Base-by-base conservation (phyloP, 768 basidiomycete genomes). In the Pulveroboletus sp. region DNA sequence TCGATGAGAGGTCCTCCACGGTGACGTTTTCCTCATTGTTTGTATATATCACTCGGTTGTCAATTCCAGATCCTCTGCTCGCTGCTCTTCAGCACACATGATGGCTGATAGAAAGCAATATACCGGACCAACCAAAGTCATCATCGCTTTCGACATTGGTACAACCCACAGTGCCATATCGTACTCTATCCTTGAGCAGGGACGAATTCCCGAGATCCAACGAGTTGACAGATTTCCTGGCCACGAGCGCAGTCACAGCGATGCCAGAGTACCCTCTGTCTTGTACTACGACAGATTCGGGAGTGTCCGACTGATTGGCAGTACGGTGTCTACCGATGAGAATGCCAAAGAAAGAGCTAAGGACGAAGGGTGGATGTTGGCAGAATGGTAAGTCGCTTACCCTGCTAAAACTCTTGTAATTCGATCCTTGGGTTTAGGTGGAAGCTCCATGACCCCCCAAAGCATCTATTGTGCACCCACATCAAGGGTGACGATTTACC, bases 261-360 rank as follows among this genome's bases (percentile, higher is more conserved):
- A 73, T 45, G 72, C 69, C 43, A 78, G 77, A 57, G 75, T 78
- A 47, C 78, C 77, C 5, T 73, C 74, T 24, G 67, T 78, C 45
- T 51, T 78, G 11, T 79, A 73, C 55, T 79, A 79, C 49, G 72
- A 76, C 49, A 54, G 64, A 28, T 52, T 58, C 8, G 76, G 76
- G 0, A 54, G 68, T 43, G 73, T 75, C 6, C 68, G 24, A 21
- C 71, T 30, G 76, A 76, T 18, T 75, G 12, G 77, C 77, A 57
- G 71, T 68, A 18, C 64, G 65, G 12, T 71, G 76, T 27, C 69
- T 18, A 8, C 39, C 39, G 46, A 11, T 1, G 17, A 31, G 14
- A 15, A 68, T 28, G 63, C 74, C 28, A 57, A 65, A 3, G 70
- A 73, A 36, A 60, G 57, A 39, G 75, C 73, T 5, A 71, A 74